These are phyloP conservation scores for Erythrophleum ivorense DNA, from an alignment of 331 rosid species.

Conservation along the genomic window DNA sequence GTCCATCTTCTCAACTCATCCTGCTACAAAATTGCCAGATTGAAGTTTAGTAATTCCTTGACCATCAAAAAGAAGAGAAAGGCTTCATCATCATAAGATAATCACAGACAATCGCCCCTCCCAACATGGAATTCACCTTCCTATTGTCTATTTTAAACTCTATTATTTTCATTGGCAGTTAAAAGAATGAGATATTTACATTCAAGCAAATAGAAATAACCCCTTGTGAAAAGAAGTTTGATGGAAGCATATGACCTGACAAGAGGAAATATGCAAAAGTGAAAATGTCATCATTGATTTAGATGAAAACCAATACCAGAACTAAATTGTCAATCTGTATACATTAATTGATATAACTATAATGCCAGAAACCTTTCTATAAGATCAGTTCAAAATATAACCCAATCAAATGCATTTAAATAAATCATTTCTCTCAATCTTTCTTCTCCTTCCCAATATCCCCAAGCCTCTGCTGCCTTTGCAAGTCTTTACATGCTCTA, in stretches of 20 bases:
- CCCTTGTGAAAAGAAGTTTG: constrained; percentile 24
- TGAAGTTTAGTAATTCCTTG: constrained; percentile 37
- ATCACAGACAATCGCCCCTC: neutral
- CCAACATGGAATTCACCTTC: neutral
- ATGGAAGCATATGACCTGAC: constrained; percentile 1
- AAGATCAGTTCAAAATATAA: constrained; percentile 33
- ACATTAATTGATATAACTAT: neutral
- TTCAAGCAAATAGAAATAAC: constrained; percentile 12
- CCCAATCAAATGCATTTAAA: constrained; percentile 9
- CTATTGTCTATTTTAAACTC: neutral
- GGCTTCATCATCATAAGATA: neutral
- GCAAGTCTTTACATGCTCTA: neutral
- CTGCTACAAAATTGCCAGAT: constrained; percentile 45
- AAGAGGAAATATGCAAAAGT: neutral
- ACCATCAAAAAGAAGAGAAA: constrained; percentile 35
- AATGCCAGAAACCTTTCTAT: constrained; percentile 16
- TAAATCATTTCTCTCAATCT: neutral
- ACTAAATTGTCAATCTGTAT: constrained; percentile 24
- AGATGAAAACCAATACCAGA: neutral
- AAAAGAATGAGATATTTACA: neutral
- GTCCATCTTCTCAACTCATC: constrained; percentile 71
- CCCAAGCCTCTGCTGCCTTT: neutral
- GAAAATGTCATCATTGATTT: neutral
- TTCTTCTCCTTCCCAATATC: neutral
- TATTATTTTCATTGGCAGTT: constrained; percentile 26